Base-by-base conservation (phyloP, 495 filamentous ascomycete genomes). In the Hyaloscypha finlandica region DNA sequence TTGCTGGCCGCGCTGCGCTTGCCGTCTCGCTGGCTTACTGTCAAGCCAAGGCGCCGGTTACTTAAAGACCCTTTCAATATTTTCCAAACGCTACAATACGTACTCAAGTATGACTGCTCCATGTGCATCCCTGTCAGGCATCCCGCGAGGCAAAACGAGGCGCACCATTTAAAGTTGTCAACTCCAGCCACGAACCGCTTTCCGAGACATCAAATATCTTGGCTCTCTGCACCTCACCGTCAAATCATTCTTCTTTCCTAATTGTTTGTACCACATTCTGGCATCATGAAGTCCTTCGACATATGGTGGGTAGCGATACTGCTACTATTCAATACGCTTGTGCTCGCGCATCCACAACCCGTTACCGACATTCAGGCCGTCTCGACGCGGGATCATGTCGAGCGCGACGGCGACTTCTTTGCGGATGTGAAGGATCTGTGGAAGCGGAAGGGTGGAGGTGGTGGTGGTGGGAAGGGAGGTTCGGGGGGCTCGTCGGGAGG, bases 361-460 rank as follows among this genome's bases (percentile, higher is more conserved):
- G 35, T 68, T 30, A 30, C 39, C 22, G 70, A 70, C n/a, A 51
- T 68, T 31, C 67, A 72, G 51, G 51, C 62, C 61, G 48, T 61
- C n/a, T 37, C 35, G 42, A 57, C 65, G 48, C 55, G 62, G 29
- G 69, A 71, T 35, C 58, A 58, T 9, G 54, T 29, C 0, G 60
- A 64, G 45, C 54, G 59, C 33, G 58, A 45, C 1, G 32, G 63
- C 20, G 54, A 20, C 1, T 12, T 64, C 16, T 55, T 63, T 58
- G 63, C 66, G 0, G 67, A 66, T 45, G 31, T 35, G 64, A 70
- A 78, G 42, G 79, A 85, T 2, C 72, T 87, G 68, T 84, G 80
- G 79, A 88, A 86, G 78, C 79, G 85, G 39, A 83, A 83, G 68
- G 85, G 83, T 55, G 84, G 84, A 14, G 81, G 83, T 29, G 75